Conservation (phyloP, 805 yeast genomes). For the Candida taoyuanica region DNA sequence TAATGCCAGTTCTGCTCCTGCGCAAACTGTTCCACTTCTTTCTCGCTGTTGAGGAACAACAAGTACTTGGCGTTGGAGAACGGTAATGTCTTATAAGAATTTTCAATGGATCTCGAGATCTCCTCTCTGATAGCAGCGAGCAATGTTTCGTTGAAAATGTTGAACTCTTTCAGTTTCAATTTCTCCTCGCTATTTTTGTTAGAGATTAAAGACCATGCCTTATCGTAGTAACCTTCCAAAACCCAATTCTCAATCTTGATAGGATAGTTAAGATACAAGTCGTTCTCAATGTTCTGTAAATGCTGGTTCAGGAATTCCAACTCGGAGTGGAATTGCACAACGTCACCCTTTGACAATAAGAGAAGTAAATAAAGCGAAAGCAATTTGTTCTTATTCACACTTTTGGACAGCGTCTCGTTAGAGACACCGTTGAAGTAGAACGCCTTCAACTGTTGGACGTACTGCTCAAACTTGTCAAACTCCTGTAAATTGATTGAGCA, state of each 20-base stretch:
- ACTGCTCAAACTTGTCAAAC: slow-evolving; percentile 60
- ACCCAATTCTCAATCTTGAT: slow-evolving; percentile 87
- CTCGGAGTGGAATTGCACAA: slow-evolving; percentile 87
- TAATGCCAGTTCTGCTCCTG: slow-evolving; percentile 54
- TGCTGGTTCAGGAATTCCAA: slow-evolving; percentile 57
- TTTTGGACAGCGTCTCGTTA: slow-evolving; percentile 32
- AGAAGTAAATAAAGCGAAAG: slow-evolving; percentile 72
- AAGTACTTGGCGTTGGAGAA: slow-evolving; percentile 77
- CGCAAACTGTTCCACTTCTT: slow-evolving; percentile 50
- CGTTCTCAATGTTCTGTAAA: slow-evolving; percentile 52
- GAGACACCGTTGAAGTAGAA: slow-evolving; percentile 52
- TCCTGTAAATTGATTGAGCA: slow-evolving; percentile 62
- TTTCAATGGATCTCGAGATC: slow-evolving; percentile 78
- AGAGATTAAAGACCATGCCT: slow-evolving; percentile 34
- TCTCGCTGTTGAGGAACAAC: slow-evolving; percentile 61
- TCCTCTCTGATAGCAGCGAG: slow-evolving; percentile 78
- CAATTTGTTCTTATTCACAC: slow-evolving; percentile 66
- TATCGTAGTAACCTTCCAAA: slow-evolving; percentile 95
- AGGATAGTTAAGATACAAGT: slow-evolving; percentile 74
- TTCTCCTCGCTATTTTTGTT: slow-evolving; percentile 29
- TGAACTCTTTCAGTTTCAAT: slow-evolving; percentile 61
- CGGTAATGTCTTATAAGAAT: slow-evolving; percentile 72
- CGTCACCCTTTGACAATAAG: slow-evolving; percentile 75
- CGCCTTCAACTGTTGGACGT: slow-evolving; percentile 65
- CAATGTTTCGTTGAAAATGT: slow-evolving; percentile 69